Evolutionary conservation across 2,329 filamentous ascomycete genomes (phyloP).

Genomic region (Clarireedia homoeocarpa): DNA sequence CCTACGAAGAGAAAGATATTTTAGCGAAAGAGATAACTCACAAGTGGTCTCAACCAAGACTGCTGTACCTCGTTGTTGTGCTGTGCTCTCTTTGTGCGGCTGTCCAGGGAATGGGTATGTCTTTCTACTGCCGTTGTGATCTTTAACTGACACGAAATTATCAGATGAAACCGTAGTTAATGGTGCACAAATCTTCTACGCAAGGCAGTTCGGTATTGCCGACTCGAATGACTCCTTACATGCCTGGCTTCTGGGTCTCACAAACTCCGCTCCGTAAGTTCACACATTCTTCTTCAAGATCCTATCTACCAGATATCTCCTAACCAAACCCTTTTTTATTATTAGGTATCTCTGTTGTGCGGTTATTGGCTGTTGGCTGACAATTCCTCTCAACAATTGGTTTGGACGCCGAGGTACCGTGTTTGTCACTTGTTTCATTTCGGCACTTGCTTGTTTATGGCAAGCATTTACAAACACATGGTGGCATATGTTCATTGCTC

Average conservation of each 20-base stretch:
- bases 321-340: conserved; percentile 38
- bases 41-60: conserved; percentile 60
- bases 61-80: conserved; percentile 22
- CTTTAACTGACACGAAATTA: too few species aligned
- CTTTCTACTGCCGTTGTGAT: neutral
- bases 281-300: neutral
- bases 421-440: conserved; percentile 58
- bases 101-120: conserved; percentile 38
- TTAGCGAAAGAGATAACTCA: conserved; percentile 54
- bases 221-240: conserved; percentile 36
- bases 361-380: conserved; percentile 40
- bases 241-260: conserved; percentile 52
- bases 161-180: conserved; percentile 60
- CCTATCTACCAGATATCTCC: neutral
- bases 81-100: conserved; percentile 53
- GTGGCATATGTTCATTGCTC: conserved; percentile 46
- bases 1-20: conserved; percentile 47
- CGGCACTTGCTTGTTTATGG: conserved; percentile 53
- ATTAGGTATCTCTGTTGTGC: conserved; percentile 38
- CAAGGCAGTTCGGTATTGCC: conserved; percentile 51
- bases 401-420: conserved; percentile 57
- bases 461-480: conserved; percentile 51
- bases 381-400: conserved; percentile 51
- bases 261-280: conserved; percentile 45
- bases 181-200: conserved; percentile 60